phyloP scores from a whole-genome alignment of 257 asterid species.

The Solanum pinnatisectum region DNA sequence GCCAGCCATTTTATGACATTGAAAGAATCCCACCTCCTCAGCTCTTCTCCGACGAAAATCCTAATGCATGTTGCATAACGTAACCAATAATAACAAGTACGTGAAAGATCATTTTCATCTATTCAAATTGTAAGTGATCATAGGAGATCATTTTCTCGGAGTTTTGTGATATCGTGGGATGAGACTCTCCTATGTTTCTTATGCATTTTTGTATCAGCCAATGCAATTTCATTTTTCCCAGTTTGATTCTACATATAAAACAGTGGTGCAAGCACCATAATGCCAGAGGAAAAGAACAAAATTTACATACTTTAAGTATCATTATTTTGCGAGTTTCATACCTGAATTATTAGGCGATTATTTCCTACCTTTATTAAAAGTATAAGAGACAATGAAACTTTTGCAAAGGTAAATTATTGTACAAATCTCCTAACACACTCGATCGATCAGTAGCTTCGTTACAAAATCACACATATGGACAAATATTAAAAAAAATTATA shows the following conservation, averaged over 20 bases:
- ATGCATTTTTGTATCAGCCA: not conserved
- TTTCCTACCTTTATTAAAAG: not conserved
- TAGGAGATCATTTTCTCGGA: not conserved
- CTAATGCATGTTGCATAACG: conserved; percentile 71
- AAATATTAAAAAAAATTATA: not conserved
- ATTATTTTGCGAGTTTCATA: not conserved
- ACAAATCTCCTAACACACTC: not conserved
- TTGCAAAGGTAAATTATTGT: too few relatives aligned
- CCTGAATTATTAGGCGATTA: too few relatives aligned
- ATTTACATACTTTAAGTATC: not conserved
- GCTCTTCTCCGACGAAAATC: conserved; percentile 83
- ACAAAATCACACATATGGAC: not conserved
- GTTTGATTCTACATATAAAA: not conserved
- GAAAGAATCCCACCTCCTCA: conserved; percentile 86
- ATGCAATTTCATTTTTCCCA: not conserved
- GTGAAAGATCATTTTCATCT: not conserved
- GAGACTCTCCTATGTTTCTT: not conserved
- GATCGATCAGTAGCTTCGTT: not conserved
- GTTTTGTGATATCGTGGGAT: not conserved
- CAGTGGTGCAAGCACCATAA: not conserved
- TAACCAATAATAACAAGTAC: not conserved
- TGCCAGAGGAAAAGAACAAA: not conserved
- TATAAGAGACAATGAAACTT: too few relatives aligned
- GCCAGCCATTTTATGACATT: conserved; percentile 47
- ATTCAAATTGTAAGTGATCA: not conserved